phyloP scores from a whole-genome alignment of 163 green algal genomes.

The Scenedesmus sp. region DNA sequence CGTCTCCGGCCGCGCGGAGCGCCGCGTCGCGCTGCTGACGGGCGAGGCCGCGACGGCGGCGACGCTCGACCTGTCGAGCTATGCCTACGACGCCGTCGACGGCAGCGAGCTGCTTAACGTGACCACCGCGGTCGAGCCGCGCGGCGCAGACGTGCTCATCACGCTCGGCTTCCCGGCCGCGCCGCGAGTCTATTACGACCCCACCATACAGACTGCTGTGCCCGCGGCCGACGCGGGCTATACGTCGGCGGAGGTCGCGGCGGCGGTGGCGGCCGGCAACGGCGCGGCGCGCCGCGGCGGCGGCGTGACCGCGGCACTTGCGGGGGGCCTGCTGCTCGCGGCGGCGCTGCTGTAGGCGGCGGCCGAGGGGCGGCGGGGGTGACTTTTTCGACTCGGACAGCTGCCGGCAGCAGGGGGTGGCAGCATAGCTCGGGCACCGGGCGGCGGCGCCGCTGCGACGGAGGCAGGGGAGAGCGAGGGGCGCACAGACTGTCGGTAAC shows the following conservation, averaged over 20 bases:
- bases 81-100: constrained; percentile 15
- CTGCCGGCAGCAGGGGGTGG: no score
- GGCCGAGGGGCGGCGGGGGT: no score
- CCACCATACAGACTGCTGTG: background rate
- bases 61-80: background rate
- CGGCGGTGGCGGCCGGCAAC: background rate
- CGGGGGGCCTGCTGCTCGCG: background rate
- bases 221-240: background rate
- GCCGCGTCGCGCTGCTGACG: constrained; percentile 3
- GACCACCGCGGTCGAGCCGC: background rate
- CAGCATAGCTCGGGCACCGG: no score
- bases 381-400: no score
- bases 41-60: background rate
- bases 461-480: background rate
- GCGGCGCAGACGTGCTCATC: background rate
- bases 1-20: background rate
- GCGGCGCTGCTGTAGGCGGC: background rate
- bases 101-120: constrained; percentile 17
- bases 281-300: background rate
- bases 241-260: background rate
- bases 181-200: constrained; percentile 18
- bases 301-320: background rate
- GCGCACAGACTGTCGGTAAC: background rate
- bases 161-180: constrained; percentile 1
- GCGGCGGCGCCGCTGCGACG: no score